A percentile compares a stretch with the other conserved stretches of the same genome.
Conservation (phyloP, 1,139 yeast species). For the Saccharomycopsis hybrid region DNA sequence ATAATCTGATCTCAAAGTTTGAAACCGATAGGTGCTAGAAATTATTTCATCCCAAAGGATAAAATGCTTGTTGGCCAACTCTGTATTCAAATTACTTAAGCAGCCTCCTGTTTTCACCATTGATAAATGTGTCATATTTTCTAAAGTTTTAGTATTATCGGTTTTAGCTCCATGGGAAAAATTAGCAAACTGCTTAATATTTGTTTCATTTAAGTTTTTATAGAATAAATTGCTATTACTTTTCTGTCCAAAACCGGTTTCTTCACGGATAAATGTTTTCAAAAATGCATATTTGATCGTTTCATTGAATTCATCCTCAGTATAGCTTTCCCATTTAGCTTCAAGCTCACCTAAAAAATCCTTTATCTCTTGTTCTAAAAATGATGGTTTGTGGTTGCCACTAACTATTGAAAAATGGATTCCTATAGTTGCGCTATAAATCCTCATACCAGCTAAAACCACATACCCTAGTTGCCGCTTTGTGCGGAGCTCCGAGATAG, state of each 20-base stretch:
- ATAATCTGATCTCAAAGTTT: conserved; percentile 3
- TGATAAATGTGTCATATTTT: conserved; percentile 6
- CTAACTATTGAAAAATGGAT: conserved; percentile 49
- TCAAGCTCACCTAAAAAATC: conserved; percentile 39
- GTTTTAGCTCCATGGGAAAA: too few relatives aligned
- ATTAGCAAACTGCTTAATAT: not conserved
- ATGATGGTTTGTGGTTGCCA: conserved; percentile 33
- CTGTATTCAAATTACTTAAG: conserved; percentile 8
- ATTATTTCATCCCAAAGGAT: conserved; percentile 12
- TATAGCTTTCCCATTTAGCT: conserved; percentile 24
- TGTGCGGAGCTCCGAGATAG: conserved; percentile 43
- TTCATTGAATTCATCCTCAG: conserved; percentile 31
- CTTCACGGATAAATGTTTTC: conserved; percentile 22
- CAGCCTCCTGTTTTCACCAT: conserved; percentile 10
- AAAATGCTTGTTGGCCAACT: conserved; percentile 5
- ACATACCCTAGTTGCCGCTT: conserved; percentile 54
- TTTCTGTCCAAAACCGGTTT: not conserved
- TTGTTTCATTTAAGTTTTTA: not conserved
- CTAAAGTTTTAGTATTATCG: too few relatives aligned
- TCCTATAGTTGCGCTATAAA: conserved; percentile 48
- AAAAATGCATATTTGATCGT: conserved; percentile 35
- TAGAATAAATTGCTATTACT: not conserved
- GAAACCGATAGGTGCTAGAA: conserved; percentile 11
- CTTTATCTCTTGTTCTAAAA: conserved; percentile 40
- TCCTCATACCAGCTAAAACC: conserved; percentile 47